phyloP scores from a whole-genome alignment of 345 rosid species.

The Populus simonii region DNA sequence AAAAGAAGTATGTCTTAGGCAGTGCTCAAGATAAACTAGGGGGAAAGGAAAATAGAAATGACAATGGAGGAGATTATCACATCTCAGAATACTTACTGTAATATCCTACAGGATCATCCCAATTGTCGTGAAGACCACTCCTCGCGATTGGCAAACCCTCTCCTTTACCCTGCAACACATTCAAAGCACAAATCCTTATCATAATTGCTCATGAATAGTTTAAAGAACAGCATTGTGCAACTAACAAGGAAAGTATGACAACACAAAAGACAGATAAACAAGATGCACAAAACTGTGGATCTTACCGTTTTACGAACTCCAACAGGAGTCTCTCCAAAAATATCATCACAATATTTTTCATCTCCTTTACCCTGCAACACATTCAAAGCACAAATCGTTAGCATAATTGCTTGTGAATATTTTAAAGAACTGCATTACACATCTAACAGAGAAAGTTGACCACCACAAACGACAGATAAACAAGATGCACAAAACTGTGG shows the following conservation, averaged over 20 bases:
- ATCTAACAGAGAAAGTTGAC: no score
- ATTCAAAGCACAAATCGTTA: constrained; percentile 21
- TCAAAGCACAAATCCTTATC: background rate
- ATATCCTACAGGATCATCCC: constrained; percentile 99
- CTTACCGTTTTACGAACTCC: constrained; percentile 61
- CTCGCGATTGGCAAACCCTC: constrained; percentile 64
- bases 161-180: constrained; percentile 58
- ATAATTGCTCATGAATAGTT: background rate
- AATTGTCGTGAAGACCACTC: constrained; percentile 92
- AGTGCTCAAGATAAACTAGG: background rate
- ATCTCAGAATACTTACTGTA: constrained; percentile 58
- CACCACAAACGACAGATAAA: background rate
- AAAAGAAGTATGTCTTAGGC: background rate
- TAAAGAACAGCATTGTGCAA: background rate
- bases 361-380: constrained; percentile 9
- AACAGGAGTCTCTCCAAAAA: constrained; percentile 93
- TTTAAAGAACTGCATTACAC: background rate
- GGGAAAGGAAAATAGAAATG: background rate
- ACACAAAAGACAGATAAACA: background rate
- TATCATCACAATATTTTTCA: constrained; percentile 82
- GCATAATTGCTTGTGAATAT: background rate
- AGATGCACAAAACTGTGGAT: background rate
- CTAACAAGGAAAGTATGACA: background rate
- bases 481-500: background rate
- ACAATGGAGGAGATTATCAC: background rate